phyloP scores from a whole-genome alignment of 352 stramenopile genomes.

The Pythium rhizo-oryzae region DNA sequence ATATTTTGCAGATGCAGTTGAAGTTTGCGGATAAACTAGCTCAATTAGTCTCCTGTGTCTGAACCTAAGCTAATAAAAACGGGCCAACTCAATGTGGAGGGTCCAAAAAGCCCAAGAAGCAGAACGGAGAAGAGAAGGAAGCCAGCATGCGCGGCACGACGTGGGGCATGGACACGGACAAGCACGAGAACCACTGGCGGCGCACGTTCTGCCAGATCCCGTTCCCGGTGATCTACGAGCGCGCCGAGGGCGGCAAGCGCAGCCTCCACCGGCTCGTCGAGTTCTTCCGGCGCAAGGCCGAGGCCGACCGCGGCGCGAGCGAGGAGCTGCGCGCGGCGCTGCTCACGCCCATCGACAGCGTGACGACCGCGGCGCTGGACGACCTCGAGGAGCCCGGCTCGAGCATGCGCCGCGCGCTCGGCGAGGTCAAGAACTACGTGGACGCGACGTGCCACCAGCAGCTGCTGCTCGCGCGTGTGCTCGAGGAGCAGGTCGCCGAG shows the following conservation, averaged over 20 bases:
- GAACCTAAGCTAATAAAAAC: too few species aligned
- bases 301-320: conserved; percentile 57
- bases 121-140: not conserved
- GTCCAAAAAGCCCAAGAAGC: not conserved
- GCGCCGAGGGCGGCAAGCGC: conserved; percentile 77
- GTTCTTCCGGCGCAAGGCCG: conserved; percentile 73
- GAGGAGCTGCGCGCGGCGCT: conserved; percentile 67
- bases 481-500: conserved; percentile 83
- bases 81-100: not conserved
- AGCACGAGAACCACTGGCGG: conserved; percentile 82
- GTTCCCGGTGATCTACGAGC: conserved; percentile 76
- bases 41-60: not conserved
- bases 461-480: conserved; percentile 68
- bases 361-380: conserved; percentile 39
- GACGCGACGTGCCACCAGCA: conserved; percentile 69
- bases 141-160: conserved; percentile 30
- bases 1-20: not conserved
- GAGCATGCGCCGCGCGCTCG: conserved; percentile 60
- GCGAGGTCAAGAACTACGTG: conserved; percentile 64
- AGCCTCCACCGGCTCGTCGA: conserved; percentile 70
- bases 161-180: conserved; percentile 47
- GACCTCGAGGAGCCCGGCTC: conserved; percentile 70
- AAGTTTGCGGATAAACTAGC: not conserved
- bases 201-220: conserved; percentile 89
- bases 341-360: conserved; percentile 30